phyloP scores from a whole-genome alignment of 2,329 filamentous ascomycete species.

The Calycina herbarum region DNA sequence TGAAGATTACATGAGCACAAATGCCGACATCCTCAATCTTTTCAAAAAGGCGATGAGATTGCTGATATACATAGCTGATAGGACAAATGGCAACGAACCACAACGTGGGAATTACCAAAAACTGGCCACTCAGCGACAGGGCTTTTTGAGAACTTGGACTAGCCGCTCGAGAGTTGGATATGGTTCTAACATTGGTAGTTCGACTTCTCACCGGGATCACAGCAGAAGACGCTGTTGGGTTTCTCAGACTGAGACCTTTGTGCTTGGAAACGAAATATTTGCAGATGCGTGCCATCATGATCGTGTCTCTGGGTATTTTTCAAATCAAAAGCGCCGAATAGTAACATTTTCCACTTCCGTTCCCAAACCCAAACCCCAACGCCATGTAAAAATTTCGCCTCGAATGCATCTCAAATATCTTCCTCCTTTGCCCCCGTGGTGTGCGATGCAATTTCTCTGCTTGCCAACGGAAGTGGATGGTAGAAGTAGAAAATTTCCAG shows the following conservation, averaged over 20 bases:
- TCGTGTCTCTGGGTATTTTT: constrained; percentile 3
- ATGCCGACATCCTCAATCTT: background rate
- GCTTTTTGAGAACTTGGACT: background rate
- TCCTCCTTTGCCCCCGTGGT: background rate
- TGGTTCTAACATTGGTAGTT: background rate
- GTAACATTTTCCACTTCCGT: constrained; percentile 1
- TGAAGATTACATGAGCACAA: background rate
- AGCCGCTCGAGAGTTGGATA: background rate
- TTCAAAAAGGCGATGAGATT: background rate
- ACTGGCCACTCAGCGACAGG: background rate
- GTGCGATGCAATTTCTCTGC: background rate
- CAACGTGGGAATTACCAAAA: background rate
- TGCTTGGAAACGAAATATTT: background rate
- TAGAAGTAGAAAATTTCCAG: no score
- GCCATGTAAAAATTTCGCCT: background rate
- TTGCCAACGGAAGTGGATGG: background rate
- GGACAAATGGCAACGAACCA: background rate
- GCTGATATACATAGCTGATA: background rate
- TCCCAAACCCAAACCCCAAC: background rate
- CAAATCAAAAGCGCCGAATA: background rate
- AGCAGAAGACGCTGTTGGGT: background rate
- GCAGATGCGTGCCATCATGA: background rate
- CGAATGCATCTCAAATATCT: no score
- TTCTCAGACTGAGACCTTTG: background rate
- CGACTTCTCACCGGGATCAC: background rate